These are phyloP conservation scores for Saxophila tyrrhenica DNA, from an alignment of 495 filamentous ascomycete species.

Conservation along the genomic window DNA sequence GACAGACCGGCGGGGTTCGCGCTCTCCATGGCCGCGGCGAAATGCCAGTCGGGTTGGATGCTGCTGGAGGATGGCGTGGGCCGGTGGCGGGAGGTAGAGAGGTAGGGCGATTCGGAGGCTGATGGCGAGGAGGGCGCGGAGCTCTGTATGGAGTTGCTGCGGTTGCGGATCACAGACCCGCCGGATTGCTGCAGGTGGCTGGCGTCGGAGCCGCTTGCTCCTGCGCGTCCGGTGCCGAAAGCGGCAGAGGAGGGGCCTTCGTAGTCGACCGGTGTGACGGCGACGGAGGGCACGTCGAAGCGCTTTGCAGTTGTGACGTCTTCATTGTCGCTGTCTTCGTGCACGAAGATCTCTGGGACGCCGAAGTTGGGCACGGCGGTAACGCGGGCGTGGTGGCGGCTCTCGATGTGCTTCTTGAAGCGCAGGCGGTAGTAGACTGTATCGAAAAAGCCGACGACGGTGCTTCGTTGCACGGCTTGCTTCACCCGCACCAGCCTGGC, in stretches of 20 bases:
- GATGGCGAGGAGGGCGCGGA: conserved; percentile 22
- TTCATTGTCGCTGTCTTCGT: conserved; percentile 38
- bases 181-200: conserved; percentile 18
- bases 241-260: conserved; percentile 4
- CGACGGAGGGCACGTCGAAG: conserved; percentile 27
- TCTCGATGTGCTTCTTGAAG: conserved; percentile 62
- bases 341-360: conserved; percentile 85
- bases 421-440: conserved; percentile 79
- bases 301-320: conserved; percentile 27
- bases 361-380: conserved; percentile 65
- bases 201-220: conserved; percentile 17
- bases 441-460: conserved; percentile 91
- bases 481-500: conserved; percentile 90
- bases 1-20: conserved; percentile 21
- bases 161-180: conserved; percentile 21
- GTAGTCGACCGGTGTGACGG: conserved; percentile 18
- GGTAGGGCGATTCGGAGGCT: conserved; percentile 6
- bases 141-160: conserved; percentile 29
- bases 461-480: conserved; percentile 78
- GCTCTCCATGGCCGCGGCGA: conserved; percentile 23
- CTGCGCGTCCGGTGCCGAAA: conserved; percentile 8
- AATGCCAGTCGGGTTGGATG: conserved; percentile 28
- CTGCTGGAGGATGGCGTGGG: conserved; percentile 15
- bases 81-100: conserved; percentile 17
- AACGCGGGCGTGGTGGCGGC: conserved; percentile 60